Base-by-base conservation (phyloP, 352 stramenopile species). In the Globisporangium megalacanthum region DNA sequence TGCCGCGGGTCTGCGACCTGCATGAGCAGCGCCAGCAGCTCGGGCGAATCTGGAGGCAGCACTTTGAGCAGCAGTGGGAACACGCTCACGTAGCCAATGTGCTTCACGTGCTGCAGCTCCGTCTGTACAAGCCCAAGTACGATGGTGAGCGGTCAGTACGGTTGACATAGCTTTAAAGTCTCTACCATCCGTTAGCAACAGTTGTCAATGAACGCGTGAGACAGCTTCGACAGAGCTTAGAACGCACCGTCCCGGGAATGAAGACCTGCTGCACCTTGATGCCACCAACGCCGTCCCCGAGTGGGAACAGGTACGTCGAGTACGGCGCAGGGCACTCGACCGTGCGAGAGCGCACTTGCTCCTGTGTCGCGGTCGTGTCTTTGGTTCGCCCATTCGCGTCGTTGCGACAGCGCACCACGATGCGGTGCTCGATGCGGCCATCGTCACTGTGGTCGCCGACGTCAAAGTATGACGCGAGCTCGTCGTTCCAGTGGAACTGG, bases 21-120 rank as follows among this genome's bases (percentile, higher is more conserved):
- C 19, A 75, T 56, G 9, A 94, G 56, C 46, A 95, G 31, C 1
- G 73, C 70, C 0, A 68, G 58, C 3, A 96, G 55, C 59, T 88
- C 81, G 1, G 79, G 79, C 45, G 85, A 86, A 49, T 93, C 73
- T 0, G 77, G 46, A 0, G 82, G 72, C 22, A 96, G 41, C 4
- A 94, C 51, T 61, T 90, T 85, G 6, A 95, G 60, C 15, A 94
- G 69, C 25, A 95, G 57, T 8, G 91, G 91, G 54, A 97, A 94
- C 10, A 97, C 65, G 36, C 75, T 89, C 31, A 97, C 81, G 58
- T 97, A 97, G 42, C 91, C 89, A 35, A 95, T 61, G 56, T 95
- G 89, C 49, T 77, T 65, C 4, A 95, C 80, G 20, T 91, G 80
- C 64, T 93, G 84, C 33, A 79, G 60, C 65, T 65, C 75, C 14